These are phyloP conservation scores for Aureoboletus auriporus DNA, from an alignment of 768 basidiomycete genomes.

Conservation along the genomic window DNA sequence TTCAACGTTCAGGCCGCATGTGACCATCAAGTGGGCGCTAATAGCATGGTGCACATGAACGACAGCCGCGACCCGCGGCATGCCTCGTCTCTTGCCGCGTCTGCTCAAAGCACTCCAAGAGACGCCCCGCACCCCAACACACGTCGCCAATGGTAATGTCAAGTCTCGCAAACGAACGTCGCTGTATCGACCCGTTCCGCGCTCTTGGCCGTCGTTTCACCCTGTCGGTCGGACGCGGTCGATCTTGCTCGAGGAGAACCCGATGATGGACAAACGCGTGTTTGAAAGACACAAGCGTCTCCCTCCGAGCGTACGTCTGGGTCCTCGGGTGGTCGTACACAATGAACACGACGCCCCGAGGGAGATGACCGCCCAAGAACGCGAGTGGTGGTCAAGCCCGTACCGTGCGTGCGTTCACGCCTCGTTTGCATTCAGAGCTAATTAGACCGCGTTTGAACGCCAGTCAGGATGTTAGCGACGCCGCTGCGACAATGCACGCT, in stretches of 20 bases:
- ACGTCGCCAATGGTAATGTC: conserved; percentile 8
- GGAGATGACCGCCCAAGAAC: conserved; percentile 60
- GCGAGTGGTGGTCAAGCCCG: conserved; percentile 68
- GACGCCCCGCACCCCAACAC: conserved; percentile 16
- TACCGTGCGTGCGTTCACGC: conserved; percentile 48
- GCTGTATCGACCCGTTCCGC: conserved; percentile 32
- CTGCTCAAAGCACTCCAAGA: conserved; percentile 43
- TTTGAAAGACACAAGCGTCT: conserved; percentile 56
- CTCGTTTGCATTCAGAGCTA: not conserved
- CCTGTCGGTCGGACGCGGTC: conserved; percentile 45
- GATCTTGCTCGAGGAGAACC: conserved; percentile 60
- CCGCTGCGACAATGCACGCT: conserved; percentile 56
- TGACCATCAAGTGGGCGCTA: conserved; percentile 7
- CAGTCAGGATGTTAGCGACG: conserved; percentile 70
- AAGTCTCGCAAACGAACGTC: conserved; percentile 25
- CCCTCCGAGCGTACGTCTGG: conserved; percentile 43
- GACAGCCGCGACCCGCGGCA: conserved; percentile 27
- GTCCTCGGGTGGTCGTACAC: conserved; percentile 22
- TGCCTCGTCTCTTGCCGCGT: conserved; percentile 73
- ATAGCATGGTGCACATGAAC: no score
- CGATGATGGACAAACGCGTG: conserved; percentile 45
- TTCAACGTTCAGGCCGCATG: conserved; percentile 7
- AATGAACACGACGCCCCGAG: conserved; percentile 38
- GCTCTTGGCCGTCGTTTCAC: conserved; percentile 40
- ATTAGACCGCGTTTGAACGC: not conserved